Evolutionary conservation across 345 rosid genomes (phyloP), one percentile per base, ranked within the genome.

Genomic region (Brassica rapa): DNA sequence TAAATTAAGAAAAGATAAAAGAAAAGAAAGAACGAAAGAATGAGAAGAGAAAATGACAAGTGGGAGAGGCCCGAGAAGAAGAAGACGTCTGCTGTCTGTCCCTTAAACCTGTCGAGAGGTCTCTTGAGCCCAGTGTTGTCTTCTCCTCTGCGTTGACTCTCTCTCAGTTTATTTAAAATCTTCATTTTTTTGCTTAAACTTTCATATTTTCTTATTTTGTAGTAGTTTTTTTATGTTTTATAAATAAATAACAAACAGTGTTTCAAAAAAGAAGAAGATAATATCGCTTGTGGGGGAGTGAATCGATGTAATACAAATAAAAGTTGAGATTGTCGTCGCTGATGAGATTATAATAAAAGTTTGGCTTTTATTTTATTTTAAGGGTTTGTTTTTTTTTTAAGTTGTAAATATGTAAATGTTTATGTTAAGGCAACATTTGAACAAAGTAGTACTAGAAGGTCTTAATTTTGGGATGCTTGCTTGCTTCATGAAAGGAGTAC

Each of bases 51-150:
- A 72, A 75, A 75, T 80, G 80, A 69, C 66, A 56, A 70, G 68
- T 70, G 83, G 80, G 83, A 80, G 65, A 80, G 46, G 83, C 32
- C 63, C 72, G 76, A 64, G 83, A 75, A 64, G 83, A 75, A 56
- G 72, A 75, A 75, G 76, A 70, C 83, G 72, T 75, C 72, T 62
- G 77, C 49, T 78, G 62, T 78, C 81, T 79, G 65, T 70, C 79
- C 37, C 66, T 79, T 73, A 55, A 62, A 53, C 71, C 73, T 70
- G 79, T 68, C 71, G 82, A 80, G 66, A 74, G 65, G 82, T 37
- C 75, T 80, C 83, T 80, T 67, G 83, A 80, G 83, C 79, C 83
- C 75, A 55, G 83, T 46, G 83, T 8, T 73, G 79, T 71, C 69
- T 46, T 78, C 82, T 66, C 68, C 56, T 73, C 10, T 78, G 12